Conservation (phyloP, 768 basidiomycete species). For the Leucocoprinus leucothites region DNA sequence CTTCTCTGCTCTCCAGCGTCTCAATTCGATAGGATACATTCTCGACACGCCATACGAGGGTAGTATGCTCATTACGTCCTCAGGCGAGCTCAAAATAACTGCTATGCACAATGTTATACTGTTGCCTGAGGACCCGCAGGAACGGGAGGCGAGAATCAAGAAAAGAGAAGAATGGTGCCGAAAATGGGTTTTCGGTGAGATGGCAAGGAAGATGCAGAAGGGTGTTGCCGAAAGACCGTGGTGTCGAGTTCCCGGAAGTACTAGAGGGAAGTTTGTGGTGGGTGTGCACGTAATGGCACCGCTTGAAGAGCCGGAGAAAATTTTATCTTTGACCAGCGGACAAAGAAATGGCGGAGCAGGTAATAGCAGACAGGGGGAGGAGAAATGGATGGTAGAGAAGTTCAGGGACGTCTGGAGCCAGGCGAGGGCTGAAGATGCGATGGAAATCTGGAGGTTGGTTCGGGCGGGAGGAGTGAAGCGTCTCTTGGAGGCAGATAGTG, state of each 20-base stretch:
- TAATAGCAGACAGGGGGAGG: too few relatives aligned
- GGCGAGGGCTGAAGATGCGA: not conserved
- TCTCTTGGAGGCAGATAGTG: not conserved
- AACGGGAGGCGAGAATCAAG: not conserved
- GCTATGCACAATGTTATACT: slow-evolving; percentile 4
- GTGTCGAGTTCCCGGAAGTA: not conserved
- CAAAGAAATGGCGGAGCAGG: too few relatives aligned
- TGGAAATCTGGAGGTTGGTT: not conserved
- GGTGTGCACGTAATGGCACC: not conserved
- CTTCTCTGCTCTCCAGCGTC: not conserved
- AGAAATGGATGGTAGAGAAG: not conserved
- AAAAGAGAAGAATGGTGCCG: not conserved
- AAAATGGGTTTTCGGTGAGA: not conserved
- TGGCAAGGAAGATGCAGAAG: too few relatives aligned
- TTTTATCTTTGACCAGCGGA: not conserved
- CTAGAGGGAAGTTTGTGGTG: not conserved
- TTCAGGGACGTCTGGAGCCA: not conserved
- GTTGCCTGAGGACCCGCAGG: not conserved
- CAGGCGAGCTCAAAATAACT: not conserved
- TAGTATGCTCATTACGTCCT: not conserved
- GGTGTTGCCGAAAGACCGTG: not conserved
- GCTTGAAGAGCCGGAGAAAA: not conserved
- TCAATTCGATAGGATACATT: slow-evolving; percentile 1
- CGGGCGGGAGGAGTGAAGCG: not conserved
- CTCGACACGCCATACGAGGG: not conserved